phyloP scores from a whole-genome alignment of 768 basidiomycete genomes.

The Amyloporia xantha region DNA sequence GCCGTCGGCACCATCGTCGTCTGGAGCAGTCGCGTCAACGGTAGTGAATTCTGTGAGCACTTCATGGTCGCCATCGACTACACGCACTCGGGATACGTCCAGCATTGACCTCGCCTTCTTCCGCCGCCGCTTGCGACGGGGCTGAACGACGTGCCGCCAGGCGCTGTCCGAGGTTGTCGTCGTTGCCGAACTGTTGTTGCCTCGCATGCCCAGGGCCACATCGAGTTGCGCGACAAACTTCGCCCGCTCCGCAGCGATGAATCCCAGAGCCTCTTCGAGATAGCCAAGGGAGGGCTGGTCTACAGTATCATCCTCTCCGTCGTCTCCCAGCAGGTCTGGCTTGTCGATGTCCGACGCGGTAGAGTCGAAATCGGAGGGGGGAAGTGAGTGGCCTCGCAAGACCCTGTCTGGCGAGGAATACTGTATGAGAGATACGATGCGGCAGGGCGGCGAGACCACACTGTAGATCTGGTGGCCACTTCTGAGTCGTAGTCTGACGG shows the following conservation, averaged over 20 bases:
- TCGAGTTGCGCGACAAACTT: slow-evolving; percentile 40
- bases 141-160: slow-evolving; percentile 36
- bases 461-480: slow-evolving; percentile 43
- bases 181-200: slow-evolving; percentile 22
- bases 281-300: slow-evolving; percentile 64
- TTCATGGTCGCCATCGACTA: slow-evolving; percentile 7
- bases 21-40: no score
- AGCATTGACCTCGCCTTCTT: slow-evolving; percentile 23
- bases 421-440: slow-evolving; percentile 48
- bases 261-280: slow-evolving; percentile 66
- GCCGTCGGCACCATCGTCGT: slow-evolving; percentile 8
- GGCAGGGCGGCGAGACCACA: slow-evolving; percentile 56
- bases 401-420: slow-evolving; percentile 20
- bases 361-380: slow-evolving; percentile 16
- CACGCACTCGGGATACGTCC: slow-evolving; percentile 10
- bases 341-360: slow-evolving; percentile 21
- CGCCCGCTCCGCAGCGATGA: slow-evolving; percentile 65
- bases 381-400: slow-evolving; percentile 10
- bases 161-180: slow-evolving; percentile 30
- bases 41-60: slow-evolving; percentile 9
- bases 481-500: slow-evolving; percentile 35
- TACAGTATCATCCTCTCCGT: slow-evolving; percentile 24
- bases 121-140: slow-evolving; percentile 30
- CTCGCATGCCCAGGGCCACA: slow-evolving; percentile 9
- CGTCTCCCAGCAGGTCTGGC: slow-evolving; percentile 18